These are phyloP conservation scores for Neoscytalidium dimidiatum DNA, from an alignment of 2,329 filamentous ascomycete genomes.

Conservation along the genomic window DNA sequence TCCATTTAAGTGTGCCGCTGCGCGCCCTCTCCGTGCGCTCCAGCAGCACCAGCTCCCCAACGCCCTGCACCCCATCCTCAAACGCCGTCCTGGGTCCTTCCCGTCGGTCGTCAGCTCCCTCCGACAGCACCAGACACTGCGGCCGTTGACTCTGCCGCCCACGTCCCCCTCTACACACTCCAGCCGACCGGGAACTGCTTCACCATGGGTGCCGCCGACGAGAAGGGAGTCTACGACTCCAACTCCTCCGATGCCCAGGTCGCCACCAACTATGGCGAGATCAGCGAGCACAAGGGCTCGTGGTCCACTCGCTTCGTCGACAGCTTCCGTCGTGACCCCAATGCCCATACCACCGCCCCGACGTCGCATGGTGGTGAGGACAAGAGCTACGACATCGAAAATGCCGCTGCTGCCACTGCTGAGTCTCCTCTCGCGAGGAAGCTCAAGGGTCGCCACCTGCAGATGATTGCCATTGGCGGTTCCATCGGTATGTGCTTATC, in stretches of 20 bases:
- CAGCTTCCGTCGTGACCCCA: constrained; percentile 42
- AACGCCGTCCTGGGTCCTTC: not conserved
- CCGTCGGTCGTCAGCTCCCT: not conserved
- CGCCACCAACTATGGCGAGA: constrained; percentile 35
- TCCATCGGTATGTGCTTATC: constrained; percentile 59
- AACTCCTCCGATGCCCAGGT: constrained; percentile 15
- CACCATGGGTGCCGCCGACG: constrained; percentile 8
- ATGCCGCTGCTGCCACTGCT: constrained; percentile 18
- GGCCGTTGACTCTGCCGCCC: not conserved
- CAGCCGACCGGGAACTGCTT: not conserved
- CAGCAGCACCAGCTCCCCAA: not conserved
- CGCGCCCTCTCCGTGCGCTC: not conserved
- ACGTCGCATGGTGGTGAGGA: constrained; percentile 53
- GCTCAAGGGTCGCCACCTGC: constrained; percentile 65
- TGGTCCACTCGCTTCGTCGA: constrained; percentile 45
- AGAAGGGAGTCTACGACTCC: constrained; percentile 20
- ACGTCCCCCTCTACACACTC: not conserved
- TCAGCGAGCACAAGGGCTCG: constrained; percentile 33
- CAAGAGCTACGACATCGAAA: constrained; percentile 42
- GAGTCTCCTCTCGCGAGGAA: constrained; percentile 72
- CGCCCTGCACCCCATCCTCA: not conserved
- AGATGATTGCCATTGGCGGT: constrained; percentile 97
- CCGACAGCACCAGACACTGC: not conserved
- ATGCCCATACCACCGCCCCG: constrained; percentile 48
- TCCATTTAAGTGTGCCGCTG: constrained; percentile 10